phyloP scores from a whole-genome alignment of 106 monocot genomes.

The Allium cepa region DNA sequence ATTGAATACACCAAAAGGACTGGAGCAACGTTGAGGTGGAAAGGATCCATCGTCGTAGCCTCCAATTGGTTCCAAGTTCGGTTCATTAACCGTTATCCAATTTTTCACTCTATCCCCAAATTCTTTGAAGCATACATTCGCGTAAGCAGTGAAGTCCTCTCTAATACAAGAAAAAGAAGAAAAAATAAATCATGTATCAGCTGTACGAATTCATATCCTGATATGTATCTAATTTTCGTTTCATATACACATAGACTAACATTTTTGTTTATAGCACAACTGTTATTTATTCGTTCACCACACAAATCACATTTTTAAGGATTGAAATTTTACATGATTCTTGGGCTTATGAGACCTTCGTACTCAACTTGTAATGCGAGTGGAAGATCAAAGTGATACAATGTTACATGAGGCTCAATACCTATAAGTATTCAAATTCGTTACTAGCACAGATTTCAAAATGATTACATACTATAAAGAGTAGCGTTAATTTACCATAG shows the following conservation, averaged over 20 bases:
- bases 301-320: neutral
- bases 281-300: too few relatives aligned
- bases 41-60: conserved; percentile 19
- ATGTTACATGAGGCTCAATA: conserved; percentile 23
- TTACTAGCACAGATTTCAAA: too few relatives aligned
- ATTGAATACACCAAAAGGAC: conserved; percentile 19
- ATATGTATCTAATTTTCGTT: too few relatives aligned
- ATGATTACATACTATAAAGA: too few relatives aligned
- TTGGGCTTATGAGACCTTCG: conserved; percentile 8
- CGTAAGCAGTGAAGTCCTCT: conserved; percentile 48
- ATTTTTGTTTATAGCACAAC: too few relatives aligned
- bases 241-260: too few relatives aligned
- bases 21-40: conserved; percentile 38
- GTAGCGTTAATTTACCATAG: conserved; percentile 11
- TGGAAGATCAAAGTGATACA: conserved; percentile 12
- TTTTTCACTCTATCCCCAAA: conserved; percentile 52
- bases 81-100: conserved; percentile 53
- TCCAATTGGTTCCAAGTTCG: conserved; percentile 29
- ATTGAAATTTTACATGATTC: conserved; percentile 3
- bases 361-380: conserved; percentile 8
- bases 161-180: conserved; percentile 9
- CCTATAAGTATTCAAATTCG: conserved; percentile 2
- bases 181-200: too few relatives aligned
- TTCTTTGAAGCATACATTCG: conserved; percentile 46
- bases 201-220: too few relatives aligned